Evolutionary conservation across 495 filamentous ascomycete species (phyloP), one percentile per base, ranked within the genome.

Genomic region (Terfezia claveryi): DNA sequence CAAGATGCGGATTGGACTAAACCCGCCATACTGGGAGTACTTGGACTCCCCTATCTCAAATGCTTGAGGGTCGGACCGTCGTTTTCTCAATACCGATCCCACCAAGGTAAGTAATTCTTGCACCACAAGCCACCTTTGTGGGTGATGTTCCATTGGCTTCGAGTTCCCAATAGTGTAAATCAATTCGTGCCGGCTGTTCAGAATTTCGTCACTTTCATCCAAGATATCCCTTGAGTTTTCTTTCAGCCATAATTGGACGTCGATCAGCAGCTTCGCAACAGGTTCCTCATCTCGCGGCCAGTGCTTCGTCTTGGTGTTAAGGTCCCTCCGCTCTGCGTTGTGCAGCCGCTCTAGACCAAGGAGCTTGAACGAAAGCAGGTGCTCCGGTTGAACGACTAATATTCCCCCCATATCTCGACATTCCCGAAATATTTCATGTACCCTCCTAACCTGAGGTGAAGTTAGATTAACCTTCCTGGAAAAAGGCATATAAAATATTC

Each of bases 121-220:
- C 38, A 79, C 72, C 1, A 76, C 56, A 0, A 56, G 58, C 83
- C 82, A 88, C 38, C 82, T 68, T 12, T 73, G 64, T 0, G 77
- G 76, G 55, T 71, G 74, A 17, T 74, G 64, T 12, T 85, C 80
- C 4, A 80, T 67, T 0, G 72, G 56, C 4, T 62, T 58, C 53
- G 81, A 79, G 2, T 55, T 53, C 7, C 83, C 82, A 57, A 83
- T 76, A 0, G 80, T 80, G 58, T 87, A 88, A 14, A 85, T 74
- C 70, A 83, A 59, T 59, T 83, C 74, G 27, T 76, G 78, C 54
- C 72, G 74, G 23, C 73, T 72, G 56, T 69, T 76, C 23, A 83
- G 73, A 53, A 74, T 79, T 56, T 83, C 77, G 56, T 84, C 80
- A 54, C 76, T 80, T 64, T 83, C 79, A 53, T 84, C 79, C 0